Base-by-base conservation (phyloP, 164 flowering plant species). In the Santalum album region DNA sequence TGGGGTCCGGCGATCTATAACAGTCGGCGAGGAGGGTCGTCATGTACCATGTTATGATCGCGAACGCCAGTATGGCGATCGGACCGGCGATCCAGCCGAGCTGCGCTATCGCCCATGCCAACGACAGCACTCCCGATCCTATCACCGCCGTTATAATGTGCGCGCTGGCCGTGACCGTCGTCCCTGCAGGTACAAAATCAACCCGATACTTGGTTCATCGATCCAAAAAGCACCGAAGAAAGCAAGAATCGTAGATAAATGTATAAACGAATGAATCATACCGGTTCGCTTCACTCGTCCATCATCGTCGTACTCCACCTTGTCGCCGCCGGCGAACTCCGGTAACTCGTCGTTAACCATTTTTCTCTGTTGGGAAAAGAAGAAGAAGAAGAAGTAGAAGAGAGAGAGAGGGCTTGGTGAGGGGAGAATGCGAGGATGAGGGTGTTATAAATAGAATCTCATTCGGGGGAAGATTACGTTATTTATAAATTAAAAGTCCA, bases 121-220 rank as follows among this genome's bases (percentile, higher is more conserved):
- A 24, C 7, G 65, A 54, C 17, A 61, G 27, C 32, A 75, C 76
- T 34, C 76, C 79, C 0, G 76, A 69, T 10, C 79, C 79, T 12
- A 72, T 66, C 19, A 75, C 76, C 1, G 70, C 77, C 6, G 79
- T 75, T 12, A 75, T 65, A 9, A 72, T 67, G 49, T 75, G 76
- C 0, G 78, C 75, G 51, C 66, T 65, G 19, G 71, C 75, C 0
- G 69, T 65, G 32, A 55, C 1, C 66, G 51, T 51, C 0, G 65
- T 75, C 18, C 79, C 79, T 72, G 22, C 16, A 24, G n/a, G n/a
- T 24, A 20, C 0, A 20, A 40, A 39, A 14, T 1, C 11, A 52
- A n/a, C n/a, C n/a, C n/a, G n/a, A n/a, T n/a, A n/a, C n/a, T n/a
- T n/a, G n/a, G n/a, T n/a, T n/a, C n/a, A n/a, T n/a, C n/a, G n/a